Evolutionary conservation across 257 asterid species (phyloP).

Genomic region (Fraxinus pennsylvanica): DNA sequence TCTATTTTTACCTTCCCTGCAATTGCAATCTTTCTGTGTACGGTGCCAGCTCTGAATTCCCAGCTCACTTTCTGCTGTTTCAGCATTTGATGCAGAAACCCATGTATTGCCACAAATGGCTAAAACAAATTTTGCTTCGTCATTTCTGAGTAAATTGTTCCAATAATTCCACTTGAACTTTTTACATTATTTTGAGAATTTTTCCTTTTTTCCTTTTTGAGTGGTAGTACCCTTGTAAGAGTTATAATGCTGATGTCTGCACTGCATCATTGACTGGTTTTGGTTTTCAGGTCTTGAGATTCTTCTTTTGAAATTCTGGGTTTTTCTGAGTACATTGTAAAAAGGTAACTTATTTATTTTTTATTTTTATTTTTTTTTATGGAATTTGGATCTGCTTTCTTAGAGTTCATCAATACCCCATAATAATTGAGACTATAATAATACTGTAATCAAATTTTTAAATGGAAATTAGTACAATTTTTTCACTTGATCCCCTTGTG

Average conservation of each 20-base stretch:
- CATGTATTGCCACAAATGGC: background rate
- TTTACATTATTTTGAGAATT: no score
- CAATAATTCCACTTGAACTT: no score
- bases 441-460: no score
- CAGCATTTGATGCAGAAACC: background rate
- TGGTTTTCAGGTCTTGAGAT: slow-evolving; percentile 25
- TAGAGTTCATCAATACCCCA: slow-evolving; percentile 31
- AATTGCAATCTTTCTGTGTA: background rate
- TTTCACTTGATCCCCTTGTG: slow-evolving; percentile 2
- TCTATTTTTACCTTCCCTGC: background rate
- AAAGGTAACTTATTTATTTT: slow-evolving; percentile 19
- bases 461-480: no score
- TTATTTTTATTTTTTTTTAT: background rate
- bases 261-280: slow-evolving; percentile 23
- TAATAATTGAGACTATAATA: slow-evolving; percentile 16
- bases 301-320: slow-evolving; percentile 9
- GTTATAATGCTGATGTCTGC: no score
- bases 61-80: background rate
- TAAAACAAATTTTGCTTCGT: no score
- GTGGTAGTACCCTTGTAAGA: slow-evolving; percentile 7
- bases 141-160: no score
- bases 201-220: background rate
- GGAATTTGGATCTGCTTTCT: slow-evolving; percentile 50
- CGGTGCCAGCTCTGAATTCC: background rate
- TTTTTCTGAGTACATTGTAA: slow-evolving; percentile 21